Base-by-base conservation (phyloP, 176 grass and related monocot species). In the Oryza meridionalis region DNA sequence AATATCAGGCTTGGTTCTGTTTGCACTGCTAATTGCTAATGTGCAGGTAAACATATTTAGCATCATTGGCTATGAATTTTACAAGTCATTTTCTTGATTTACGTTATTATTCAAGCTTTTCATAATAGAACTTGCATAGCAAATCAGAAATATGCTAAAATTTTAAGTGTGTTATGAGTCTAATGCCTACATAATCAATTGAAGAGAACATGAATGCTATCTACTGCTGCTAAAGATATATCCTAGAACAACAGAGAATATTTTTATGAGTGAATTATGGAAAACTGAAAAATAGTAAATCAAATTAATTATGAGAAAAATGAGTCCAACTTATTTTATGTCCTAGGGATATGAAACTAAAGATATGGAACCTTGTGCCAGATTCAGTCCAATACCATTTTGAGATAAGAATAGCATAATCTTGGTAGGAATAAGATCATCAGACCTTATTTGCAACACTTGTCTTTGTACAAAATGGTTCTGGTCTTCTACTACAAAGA, bases 1-100 rank as follows among this genome's bases (percentile, higher is more conserved):
- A 66, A 88, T 94, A 79, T 88, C 88, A 58, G 95, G 92, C 68
- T 89, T 97, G 68, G 86, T 97, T 85, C 85, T 97, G 29, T 97
- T 97, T 82, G 93, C 95, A 61, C 77, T 94, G 77, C 92, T 97
- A 24, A 97, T 97, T 9, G 95, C 90, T 78, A 97, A 94, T 92
- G 82, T 93, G 80, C 95, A 97, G 95, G 95, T 97, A 88, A 89
- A 84, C 45, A 72, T 73, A 77, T 65, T 69, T 70, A 33, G 35
- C 27, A 81, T 16, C 75, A 12, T 43, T 70, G 46, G 19, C 27
- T 70, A 47, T 10, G 26, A 61, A 62, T 59, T 76, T 46, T 19
- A 11, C 53, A 61, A 44, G 40, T 32, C 25, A 15, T 76, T 70
- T 46, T 82, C 33, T 63, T 65, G 13, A 63, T 68, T 81, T 81